Evolutionary conservation across 768 basidiomycete genomes (phyloP).

Genomic region (Mycena vulgaris): DNA sequence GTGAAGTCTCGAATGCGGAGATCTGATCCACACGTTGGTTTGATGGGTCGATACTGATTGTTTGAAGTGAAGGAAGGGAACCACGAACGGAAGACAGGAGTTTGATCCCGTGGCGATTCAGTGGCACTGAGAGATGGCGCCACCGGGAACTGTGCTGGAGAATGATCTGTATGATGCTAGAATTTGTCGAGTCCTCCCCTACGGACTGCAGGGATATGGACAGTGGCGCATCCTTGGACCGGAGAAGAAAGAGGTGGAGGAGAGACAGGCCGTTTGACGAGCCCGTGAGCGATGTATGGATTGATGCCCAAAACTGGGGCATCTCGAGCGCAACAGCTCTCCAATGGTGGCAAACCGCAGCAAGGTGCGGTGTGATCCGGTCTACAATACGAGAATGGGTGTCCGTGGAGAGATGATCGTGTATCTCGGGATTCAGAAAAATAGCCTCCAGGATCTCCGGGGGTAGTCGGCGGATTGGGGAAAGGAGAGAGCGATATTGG

Average conservation of each 20-base stretch:
- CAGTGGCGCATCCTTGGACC: not conserved
- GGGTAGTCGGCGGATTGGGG: not conserved
- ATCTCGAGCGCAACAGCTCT: not conserved
- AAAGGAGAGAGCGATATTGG: not conserved
- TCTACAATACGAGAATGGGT: not conserved
- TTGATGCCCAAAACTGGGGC: not conserved
- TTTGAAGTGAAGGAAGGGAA: not conserved
- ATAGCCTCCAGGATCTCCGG: not conserved
- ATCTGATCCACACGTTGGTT: no score
- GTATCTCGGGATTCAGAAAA: not conserved
- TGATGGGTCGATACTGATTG: not conserved
- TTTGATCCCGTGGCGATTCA: not conserved
- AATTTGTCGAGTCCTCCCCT: not conserved
- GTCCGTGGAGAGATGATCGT: not conserved
- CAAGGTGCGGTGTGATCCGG: not conserved
- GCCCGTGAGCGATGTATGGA: not conserved
- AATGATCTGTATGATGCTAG: not conserved
- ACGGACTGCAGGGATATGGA: not conserved
- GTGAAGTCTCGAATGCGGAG: no score
- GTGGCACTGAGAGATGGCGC: not conserved
- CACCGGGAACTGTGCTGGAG: not conserved
- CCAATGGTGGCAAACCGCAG: not conserved
- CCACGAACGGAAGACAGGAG: not conserved
- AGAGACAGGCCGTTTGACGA: not conserved
- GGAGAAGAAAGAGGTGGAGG: not conserved